Conservation (phyloP, 805 yeast species). For the Priceomyces carsonii region DNA sequence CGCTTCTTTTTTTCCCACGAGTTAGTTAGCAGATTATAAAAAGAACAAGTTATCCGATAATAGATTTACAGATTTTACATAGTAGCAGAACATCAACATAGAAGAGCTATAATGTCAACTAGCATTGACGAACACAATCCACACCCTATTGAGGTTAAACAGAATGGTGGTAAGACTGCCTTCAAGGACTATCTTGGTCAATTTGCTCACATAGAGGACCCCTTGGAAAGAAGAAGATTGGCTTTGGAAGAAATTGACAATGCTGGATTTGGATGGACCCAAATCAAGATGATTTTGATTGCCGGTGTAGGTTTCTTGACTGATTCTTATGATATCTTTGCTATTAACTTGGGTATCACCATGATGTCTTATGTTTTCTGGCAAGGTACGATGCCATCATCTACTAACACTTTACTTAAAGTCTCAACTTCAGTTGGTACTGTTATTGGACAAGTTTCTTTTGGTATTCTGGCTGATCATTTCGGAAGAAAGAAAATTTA, state of each 20-base stretch:
- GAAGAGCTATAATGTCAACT: too few relatives aligned
- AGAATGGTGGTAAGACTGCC: conserved; percentile 79
- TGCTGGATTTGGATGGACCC: conserved; percentile 80
- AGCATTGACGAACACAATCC: conserved; percentile 9
- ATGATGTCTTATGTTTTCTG: conserved; percentile 81
- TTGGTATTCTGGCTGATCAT: conserved; percentile 79
- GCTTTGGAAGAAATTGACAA: conserved; percentile 84
- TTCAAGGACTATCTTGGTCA: conserved; percentile 81
- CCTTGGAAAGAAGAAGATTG: conserved; percentile 82
- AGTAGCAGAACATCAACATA: too few relatives aligned
- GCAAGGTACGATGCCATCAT: conserved; percentile 61
- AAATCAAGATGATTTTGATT: conserved; percentile 75
- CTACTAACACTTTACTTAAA: conserved; percentile 76
- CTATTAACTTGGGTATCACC: conserved; percentile 78
- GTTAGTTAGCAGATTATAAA: conserved; percentile 1
- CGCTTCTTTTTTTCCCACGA: conserved; percentile 2
- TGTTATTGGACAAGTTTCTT: conserved; percentile 84
- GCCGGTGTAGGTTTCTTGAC: conserved; percentile 94
- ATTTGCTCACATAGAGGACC: conserved; percentile 80
- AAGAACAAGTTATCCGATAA: conserved; percentile 2
- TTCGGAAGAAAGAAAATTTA: conserved; percentile 86
- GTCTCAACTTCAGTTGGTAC: conserved; percentile 94
- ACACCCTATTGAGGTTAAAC: conserved; percentile 3
- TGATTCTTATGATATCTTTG: conserved; percentile 90
- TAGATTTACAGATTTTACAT: too few relatives aligned